Evolutionary conservation across 306 rosid genomes (phyloP).

Genomic region (Medicago truncatula): MtrunA17r5.0-ANR NC_053047.1:14887501-14888000

Average conservation of each 20-base stretch:
- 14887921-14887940: constrained; percentile 69
- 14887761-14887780: constrained; percentile 25
- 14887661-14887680: too few species aligned
- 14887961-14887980: constrained; percentile 16
- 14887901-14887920: constrained; percentile 76
- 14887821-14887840: constrained; percentile 41
- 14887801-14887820: not conserved
- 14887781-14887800: constrained; percentile 30
- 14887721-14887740: constrained; percentile 22
- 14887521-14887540: too few species aligned
- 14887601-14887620: too few species aligned
- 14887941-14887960: constrained; percentile 88
- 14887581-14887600: too few species aligned
- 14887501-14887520: too few species aligned
- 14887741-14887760: constrained; percentile 42
- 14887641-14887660: too few species aligned
- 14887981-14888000: constrained; percentile 1
- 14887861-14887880: constrained; percentile 22
- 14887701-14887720: too few species aligned
- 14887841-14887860: constrained; percentile 42
- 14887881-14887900: constrained; percentile 74
- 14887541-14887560: too few species aligned
- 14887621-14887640: too few species aligned
- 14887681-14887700: too few species aligned
- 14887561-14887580: too few species aligned